Conservation (phyloP, 305 asterid species). For the Solanum hybrid region DNA sequence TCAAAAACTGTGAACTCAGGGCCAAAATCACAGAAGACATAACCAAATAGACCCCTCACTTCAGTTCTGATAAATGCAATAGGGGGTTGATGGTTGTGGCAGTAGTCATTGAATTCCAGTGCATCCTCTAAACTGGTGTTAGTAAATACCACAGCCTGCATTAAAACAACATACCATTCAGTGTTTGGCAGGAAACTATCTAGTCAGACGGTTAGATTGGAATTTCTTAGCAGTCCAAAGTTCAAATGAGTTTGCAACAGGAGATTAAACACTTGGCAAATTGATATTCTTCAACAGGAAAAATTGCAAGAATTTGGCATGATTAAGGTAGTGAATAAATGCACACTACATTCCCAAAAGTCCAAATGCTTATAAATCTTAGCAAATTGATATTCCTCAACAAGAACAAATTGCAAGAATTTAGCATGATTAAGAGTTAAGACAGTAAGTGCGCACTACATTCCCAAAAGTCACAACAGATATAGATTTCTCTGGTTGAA, state of each 20-base stretch:
- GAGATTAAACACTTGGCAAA: neutral
- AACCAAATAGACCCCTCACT: conserved; percentile 89
- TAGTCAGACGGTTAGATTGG: neutral
- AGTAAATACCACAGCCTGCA: conserved; percentile 90
- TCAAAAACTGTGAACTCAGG: conserved; percentile 80
- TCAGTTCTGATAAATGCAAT: conserved; percentile 88
- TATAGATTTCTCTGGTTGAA: neutral
- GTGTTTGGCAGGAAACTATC: neutral
- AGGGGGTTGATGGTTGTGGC: conserved; percentile 84
- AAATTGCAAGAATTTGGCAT: neutral
- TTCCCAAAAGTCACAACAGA: neutral
- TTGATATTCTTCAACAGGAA: neutral
- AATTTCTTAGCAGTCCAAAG: neutral
- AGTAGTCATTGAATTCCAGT: conserved; percentile 65
- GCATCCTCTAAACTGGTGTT: conserved; percentile 54
- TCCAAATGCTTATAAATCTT: neutral
- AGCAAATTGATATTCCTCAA: neutral
- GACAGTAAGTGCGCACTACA: neutral
- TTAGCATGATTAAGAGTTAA: neutral
- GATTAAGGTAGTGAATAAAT: neutral
- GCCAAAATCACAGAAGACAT: conserved; percentile 82
- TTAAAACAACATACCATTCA: neutral
- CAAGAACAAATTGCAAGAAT: neutral
- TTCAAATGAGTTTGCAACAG: neutral
- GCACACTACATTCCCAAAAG: neutral